A percentile compares a stretch with the other conserved stretches of the same genome.
Conservation (phyloP, 2,329 filamentous ascomycete genomes). For the Incumbomyces lentus region DNA sequence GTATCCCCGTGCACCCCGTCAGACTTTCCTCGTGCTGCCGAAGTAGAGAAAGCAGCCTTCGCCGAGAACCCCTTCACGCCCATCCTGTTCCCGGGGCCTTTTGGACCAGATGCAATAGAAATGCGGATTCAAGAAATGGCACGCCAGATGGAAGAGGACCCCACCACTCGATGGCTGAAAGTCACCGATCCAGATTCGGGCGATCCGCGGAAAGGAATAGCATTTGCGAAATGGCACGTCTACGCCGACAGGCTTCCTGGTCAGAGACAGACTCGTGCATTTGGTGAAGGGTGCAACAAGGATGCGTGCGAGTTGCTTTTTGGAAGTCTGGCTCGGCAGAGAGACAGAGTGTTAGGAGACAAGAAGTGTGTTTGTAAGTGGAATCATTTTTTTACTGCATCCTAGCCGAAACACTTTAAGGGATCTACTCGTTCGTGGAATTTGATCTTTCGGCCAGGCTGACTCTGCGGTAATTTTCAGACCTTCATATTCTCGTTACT, state of each 20-base stretch:
- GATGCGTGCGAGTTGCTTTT: constrained; percentile 39
- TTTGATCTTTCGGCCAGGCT: background rate
- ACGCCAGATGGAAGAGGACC: constrained; percentile 23
- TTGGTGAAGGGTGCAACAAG: constrained; percentile 33
- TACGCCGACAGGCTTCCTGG: constrained; percentile 19
- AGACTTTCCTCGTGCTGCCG: constrained; percentile 11
- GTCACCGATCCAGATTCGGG: constrained; percentile 29
- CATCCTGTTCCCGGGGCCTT: constrained; percentile 20
- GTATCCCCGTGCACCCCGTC: constrained; percentile 10
- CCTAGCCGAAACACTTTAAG: background rate
- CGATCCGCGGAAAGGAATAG: constrained; percentile 33
- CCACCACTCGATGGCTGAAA: constrained; percentile 38
- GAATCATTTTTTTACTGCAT: background rate
- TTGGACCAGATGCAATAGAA: constrained; percentile 22
- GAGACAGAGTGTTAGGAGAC: constrained; percentile 33
- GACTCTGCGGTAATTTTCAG: constrained; percentile 27
- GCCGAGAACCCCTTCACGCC: constrained; percentile 15
- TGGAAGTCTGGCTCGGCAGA: constrained; percentile 33
- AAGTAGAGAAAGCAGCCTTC: constrained; percentile 13
- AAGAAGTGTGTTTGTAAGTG: constrained; percentile 34
- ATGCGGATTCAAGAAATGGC: constrained; percentile 34
- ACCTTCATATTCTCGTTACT: constrained; percentile 34
- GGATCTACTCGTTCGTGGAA: too few relatives aligned
- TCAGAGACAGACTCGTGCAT: constrained; percentile 19
- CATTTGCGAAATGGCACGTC: constrained; percentile 39